Evolutionary conservation across 2,329 filamentous ascomycete species (phyloP), one percentile per base, ranked within the genome.

Genomic region (Escovopsis sp.): DNA sequence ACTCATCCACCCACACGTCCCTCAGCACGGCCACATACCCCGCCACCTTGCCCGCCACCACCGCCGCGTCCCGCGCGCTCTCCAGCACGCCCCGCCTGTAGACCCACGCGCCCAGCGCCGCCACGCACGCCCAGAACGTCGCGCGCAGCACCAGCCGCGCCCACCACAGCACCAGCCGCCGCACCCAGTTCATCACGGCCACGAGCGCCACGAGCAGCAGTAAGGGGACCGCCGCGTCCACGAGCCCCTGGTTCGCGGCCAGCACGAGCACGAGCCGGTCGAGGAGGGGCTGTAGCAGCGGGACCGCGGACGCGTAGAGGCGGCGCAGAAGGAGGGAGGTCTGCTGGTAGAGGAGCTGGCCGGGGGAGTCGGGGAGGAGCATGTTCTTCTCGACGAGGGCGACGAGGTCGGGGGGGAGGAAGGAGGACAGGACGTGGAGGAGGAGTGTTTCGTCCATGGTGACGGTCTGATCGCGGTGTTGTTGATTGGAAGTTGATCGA

Each of bases 161-260:
- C 74, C 84, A 85, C 62, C 77, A 92, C 50, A 85, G 61, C 39
- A 93, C 65, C 15, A 84, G 60, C 40, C 83, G 71, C 41, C 76
- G 74, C 14, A 85, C 61, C 61, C 80, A 79, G 52, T 77, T 69
- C 43, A 90, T 62, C 38, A 87, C 53, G 50, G 85, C 63, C 35
- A 88, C 55, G 37, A 76, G 58, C 21, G 76, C 45, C 31, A 78
- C 57, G 37, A 58, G 41, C 12, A 57, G 41, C 19, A 54, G 45
- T 26, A 57, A 47, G 32, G 56, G 51, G 11, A 56, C 45, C 34
- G 56, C 39, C 35, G 53, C 38, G 35, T 51, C 50, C 39, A 53
- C 45, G 30, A 51, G 40, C 30, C 51, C 51, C 44, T 57, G 51
- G 48, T 58, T 54, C 16, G 53, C 53, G 27, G 48, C 45, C 25